phyloP scores from a whole-genome alignment of 1,284 basidiomycete species.

The Stereum hirsutum region DNA sequence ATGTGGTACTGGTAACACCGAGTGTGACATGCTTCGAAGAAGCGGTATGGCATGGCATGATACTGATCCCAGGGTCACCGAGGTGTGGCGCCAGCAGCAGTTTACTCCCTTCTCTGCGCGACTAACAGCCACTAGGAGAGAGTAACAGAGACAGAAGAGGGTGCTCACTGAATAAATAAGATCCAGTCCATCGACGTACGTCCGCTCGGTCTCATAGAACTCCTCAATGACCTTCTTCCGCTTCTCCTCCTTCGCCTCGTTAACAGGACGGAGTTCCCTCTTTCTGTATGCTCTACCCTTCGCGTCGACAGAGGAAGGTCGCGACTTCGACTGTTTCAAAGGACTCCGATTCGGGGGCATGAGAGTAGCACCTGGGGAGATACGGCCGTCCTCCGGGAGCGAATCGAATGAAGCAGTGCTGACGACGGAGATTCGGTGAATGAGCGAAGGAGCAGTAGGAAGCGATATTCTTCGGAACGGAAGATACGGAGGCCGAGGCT shows the following conservation, averaged over 20 bases:
- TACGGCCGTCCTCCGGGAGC: constrained; percentile 37
- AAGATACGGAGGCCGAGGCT: constrained; percentile 31
- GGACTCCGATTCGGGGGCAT: constrained; percentile 11
- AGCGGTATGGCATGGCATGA: too few relatives aligned
- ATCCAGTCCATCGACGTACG: constrained; percentile 73
- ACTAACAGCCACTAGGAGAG: too few relatives aligned
- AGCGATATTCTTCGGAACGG: constrained; percentile 74
- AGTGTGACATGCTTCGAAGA: too few relatives aligned
- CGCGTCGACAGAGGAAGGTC: constrained; percentile 22
- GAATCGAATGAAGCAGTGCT: constrained; percentile 66
- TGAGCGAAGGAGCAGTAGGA: constrained; percentile 43
- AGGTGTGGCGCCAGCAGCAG: too few relatives aligned
- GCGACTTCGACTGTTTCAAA: constrained; percentile 10
- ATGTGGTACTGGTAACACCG: too few relatives aligned
- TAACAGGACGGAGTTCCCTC: constrained; percentile 21
- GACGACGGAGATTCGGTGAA: constrained; percentile 53
- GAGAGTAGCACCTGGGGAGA: too few relatives aligned
- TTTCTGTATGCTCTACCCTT: constrained; percentile 16
- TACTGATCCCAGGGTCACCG: too few relatives aligned
- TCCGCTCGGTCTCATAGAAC: constrained; percentile 72
- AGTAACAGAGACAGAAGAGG: too few relatives aligned
- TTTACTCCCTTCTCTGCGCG: too few relatives aligned
- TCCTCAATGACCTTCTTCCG: constrained; percentile 55
- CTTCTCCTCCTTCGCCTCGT: constrained; percentile 27
- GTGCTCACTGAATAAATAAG: constrained; percentile 67